Base-by-base conservation (phyloP, 148 eudicot species). In the Drosera capensis region DNA sequence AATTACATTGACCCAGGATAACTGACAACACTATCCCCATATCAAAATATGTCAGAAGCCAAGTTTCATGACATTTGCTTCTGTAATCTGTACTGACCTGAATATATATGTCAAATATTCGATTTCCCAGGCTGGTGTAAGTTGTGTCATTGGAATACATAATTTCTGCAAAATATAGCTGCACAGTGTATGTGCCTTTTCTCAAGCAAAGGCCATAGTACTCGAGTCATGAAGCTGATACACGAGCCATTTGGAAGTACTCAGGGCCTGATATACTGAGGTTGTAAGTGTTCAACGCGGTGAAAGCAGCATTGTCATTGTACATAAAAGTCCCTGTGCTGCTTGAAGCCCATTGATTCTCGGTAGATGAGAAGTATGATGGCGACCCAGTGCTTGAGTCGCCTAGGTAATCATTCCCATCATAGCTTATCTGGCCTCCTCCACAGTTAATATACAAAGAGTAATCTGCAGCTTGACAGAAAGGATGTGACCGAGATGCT, bases 391-490 rank as follows among this genome's bases (percentile, higher is more conserved):
- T 19, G 40, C 28, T 39, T 13, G 26, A 12, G 54, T 79, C 77
- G 31, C 62, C 81, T 46, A 68, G 78, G 24, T 83, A 83, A 4
- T 54, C 60, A 43, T 70, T 46, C 23, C 65, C 70, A 16, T 63
- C 71, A 20, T 45, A 67, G 34, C n/a, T 43, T 40, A 35, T 45
- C 22, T 46, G 40, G 34, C 55, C 24, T 59, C 94, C 94, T 31
- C 94, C 94, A 39, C 94, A 83, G 49, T 83, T 83, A 24, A 83
- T 63, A 55, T 60, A 74, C 36, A 83, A 45, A 21, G 79, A 61
- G 56, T 71, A 48, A 54, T 68, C 94, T 83, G 72, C 48, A 56
- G 14, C 36, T 34, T 23, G 12, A 31, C 45, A 18, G 20, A 8
- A 34, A 7, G 28, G 62, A 39, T 17, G 25, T 5, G 14, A 26